Evolutionary conservation across 2,329 filamentous ascomycete species (phyloP).

Genomic region (Coleophoma crateriformis): DNA sequence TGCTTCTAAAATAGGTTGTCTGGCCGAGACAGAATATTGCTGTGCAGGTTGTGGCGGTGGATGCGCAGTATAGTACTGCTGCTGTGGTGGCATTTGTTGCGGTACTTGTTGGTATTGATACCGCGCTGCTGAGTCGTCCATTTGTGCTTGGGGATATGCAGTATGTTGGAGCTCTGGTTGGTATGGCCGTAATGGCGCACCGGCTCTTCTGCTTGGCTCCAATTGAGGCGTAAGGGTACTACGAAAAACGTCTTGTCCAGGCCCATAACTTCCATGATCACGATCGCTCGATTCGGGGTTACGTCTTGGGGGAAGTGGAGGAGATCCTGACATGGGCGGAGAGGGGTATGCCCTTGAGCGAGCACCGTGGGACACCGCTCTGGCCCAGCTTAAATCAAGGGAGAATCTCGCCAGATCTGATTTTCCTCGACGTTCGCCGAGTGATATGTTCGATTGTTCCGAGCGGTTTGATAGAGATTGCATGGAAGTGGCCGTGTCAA

Average conservation of each 20-base stretch:
- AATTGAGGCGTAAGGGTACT: conserved; percentile 24
- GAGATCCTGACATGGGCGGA: conserved; percentile 70
- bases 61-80: conserved; percentile 16
- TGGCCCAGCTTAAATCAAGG: conserved; percentile 50
- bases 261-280: conserved; percentile 39
- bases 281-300: conserved; percentile 52
- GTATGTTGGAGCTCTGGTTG: conserved; percentile 26
- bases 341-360: conserved; percentile 60
- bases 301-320: conserved; percentile 52
- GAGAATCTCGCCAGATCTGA: conserved; percentile 48
- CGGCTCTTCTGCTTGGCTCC: conserved; percentile 17
- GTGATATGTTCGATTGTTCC: conserved; percentile 33
- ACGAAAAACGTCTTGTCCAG: conserved; percentile 46
- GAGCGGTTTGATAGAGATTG: conserved; percentile 40
- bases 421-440: conserved; percentile 55
- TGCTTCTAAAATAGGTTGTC: conserved; percentile 35
- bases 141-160: conserved; percentile 17
- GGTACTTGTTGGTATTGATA: conserved; percentile 15
- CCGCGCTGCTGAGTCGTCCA: conserved; percentile 15
- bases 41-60: conserved; percentile 15
- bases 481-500: conserved; percentile 38
- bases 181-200: conserved; percentile 29
- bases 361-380: conserved; percentile 49
- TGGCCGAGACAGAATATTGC: conserved; percentile 19
- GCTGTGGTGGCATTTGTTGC: conserved; percentile 12